Evolutionary conservation across 495 filamentous ascomycete genomes (phyloP), one percentile per base, ranked within the genome.

Genomic region (Pyrenopolyporus hunteri): DNA sequence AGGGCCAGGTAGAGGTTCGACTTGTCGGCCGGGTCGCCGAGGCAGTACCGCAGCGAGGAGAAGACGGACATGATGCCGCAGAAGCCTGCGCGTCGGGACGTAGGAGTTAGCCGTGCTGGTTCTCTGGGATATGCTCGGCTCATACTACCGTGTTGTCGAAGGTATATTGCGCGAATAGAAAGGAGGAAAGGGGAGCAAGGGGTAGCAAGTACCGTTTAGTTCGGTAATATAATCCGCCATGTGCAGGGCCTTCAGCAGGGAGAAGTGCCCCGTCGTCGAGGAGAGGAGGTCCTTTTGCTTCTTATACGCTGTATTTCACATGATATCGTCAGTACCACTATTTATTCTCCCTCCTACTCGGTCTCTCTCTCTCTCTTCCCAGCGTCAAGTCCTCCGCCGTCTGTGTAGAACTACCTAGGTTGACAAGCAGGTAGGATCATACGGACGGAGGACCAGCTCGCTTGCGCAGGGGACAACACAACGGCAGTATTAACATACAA

Each of bases 161-260:
- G 40, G 42, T 4, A 29, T 5, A 9, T 5, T 9, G 11, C 22
- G 9, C 19, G 11, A 35, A 8, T 13, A 26, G 13, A 16, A 37
- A 10, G 1, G 19, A 22, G 26, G 25, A 11, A 20, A 31, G 28
- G 29, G 45, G 22, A 10, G 22, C 16, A 64, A n/a, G 78, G 94
- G 32, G 48, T 25, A 20, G n/a, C 13, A 31, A 67, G 28, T 80
- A 96, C 93, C 92, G 74, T 98, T 98, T 37, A 98, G 76, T 70
- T 95, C 92, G 20, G 94, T 98, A 66, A 98, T 96, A 35, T 95
- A 79, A 76, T 98, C 94, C 13, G 94, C 94, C 55, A 98, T 84
- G 70, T 98, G 94, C 58, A 98, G 81, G 55, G 93, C 91, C 71
- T 89, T 91, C 54, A 85, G 69, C 57, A 85, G 73, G 19, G 80